A percentile compares a stretch with the other conserved stretches of the same genome.
These are phyloP conservation scores for Lactifluus echinatus DNA, from an alignment of 768 basidiomycete genomes.

Conservation along the genomic window DNA sequence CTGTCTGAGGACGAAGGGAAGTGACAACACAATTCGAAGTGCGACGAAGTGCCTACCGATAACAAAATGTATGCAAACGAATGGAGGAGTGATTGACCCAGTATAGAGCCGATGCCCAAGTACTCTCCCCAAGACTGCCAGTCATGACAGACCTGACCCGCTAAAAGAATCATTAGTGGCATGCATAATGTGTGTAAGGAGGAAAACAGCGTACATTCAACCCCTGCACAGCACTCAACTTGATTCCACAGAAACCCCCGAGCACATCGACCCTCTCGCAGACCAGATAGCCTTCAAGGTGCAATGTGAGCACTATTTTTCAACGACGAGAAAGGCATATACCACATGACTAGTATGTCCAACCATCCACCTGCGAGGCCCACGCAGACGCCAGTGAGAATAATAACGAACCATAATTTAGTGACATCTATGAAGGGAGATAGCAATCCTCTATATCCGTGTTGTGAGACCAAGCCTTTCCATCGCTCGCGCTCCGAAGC, in stretches of 20 bases:
- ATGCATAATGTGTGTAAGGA: neutral
- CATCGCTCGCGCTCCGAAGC: conserved; percentile 50
- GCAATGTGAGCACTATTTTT: neutral
- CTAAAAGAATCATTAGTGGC: conserved; percentile 28
- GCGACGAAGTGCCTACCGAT: conserved; percentile 39
- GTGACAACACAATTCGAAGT: neutral
- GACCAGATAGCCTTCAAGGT: conserved; percentile 49
- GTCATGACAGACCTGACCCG: conserved; percentile 56
- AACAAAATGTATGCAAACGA: conserved; percentile 54
- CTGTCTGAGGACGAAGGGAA: conserved; percentile 33
- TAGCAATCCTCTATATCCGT: conserved; percentile 48
- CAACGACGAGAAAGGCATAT: conserved; percentile 9
- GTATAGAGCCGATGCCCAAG: conserved; percentile 43
- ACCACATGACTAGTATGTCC: conserved; percentile 71
- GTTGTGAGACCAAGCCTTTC: conserved; percentile 39
- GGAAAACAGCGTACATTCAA: conserved; percentile 37
- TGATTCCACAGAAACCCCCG: conserved; percentile 68
- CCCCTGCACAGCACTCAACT: conserved; percentile 59
- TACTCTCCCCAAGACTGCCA: conserved; percentile 66
- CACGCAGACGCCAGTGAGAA: conserved; percentile 56
- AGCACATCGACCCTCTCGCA: conserved; percentile 59
- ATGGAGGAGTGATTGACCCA: conserved; percentile 56
- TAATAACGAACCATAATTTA: conserved; percentile 59
- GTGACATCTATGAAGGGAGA: conserved; percentile 48
- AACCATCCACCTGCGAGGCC: conserved; percentile 64